Percentiles rank a stretch among this genome's conserved stretches.
These are phyloP conservation scores for Candida glucosophila DNA, from an alignment of 1,139 yeast species.

Conservation along the genomic window DNA sequence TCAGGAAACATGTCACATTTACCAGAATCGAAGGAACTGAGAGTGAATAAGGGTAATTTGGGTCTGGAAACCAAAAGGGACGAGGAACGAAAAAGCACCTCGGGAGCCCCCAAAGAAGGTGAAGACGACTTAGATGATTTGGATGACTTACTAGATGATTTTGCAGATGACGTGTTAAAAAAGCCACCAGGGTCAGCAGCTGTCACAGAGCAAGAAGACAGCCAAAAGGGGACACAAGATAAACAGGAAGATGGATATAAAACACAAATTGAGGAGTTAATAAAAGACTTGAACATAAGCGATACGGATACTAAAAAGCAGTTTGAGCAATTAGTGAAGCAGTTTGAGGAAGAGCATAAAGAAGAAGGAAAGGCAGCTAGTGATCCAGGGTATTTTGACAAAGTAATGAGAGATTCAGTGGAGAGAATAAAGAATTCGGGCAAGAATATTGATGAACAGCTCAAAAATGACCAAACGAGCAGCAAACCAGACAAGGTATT, in stretches of 20 bases:
- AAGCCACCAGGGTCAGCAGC: slow-evolving; percentile 48
- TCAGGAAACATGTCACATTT: too few species aligned
- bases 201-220: slow-evolving; percentile 8
- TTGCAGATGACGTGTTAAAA: slow-evolving; percentile 65
- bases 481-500: slow-evolving; percentile 52
- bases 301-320: slow-evolving; percentile 56
- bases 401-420: slow-evolving; percentile 74
- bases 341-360: slow-evolving; percentile 31
- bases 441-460: slow-evolving; percentile 52
- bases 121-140: slow-evolving; percentile 65
- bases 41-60: too few species aligned
- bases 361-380: slow-evolving; percentile 26
- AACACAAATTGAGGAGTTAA: slow-evolving; percentile 43
- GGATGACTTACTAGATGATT: slow-evolving; percentile 68
- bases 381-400: slow-evolving; percentile 48
- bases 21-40: too few species aligned
- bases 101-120: slow-evolving; percentile 6
- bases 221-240: slow-evolving; percentile 10
- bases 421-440: slow-evolving; percentile 69
- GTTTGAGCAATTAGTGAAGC: slow-evolving; percentile 41
- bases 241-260: slow-evolving; percentile 31
- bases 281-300: slow-evolving; percentile 48
- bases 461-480: slow-evolving; percentile 40
- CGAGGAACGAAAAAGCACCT: not conserved
- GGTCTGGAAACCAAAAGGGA: too few species aligned